Base-by-base conservation (phyloP, 1,284 basidiomycete species). In the Puccinia coronata region DNA sequence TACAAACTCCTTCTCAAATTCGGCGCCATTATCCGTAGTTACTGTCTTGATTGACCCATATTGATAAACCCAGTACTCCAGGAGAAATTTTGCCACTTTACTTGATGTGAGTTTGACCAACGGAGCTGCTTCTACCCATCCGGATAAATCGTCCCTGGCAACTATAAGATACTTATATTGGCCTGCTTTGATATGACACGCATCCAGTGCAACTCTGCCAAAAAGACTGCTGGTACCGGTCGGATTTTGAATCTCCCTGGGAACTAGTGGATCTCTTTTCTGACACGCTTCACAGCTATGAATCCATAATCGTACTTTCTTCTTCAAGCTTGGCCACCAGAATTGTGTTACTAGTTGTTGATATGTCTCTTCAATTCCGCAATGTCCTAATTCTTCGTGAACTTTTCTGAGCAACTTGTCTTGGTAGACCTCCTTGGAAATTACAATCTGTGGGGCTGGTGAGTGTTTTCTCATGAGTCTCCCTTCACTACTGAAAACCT, bases 81-180 rank as follows among this genome's bases (percentile, higher is more conserved):
- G 28, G 9, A 57, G 55, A 23, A 57, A 57, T 23, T 57, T 57
- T 57, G 55, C 55, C 20, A 57, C 55, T 6, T 23, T 31, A 23
- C 55, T 57, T 9, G 55, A 8, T 31, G 55, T 57, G 9, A 57
- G 28, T 57, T 57, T 57, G 23, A 57, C 55, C 6, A 57, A 23
- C 8, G 55, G 55, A 9, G 55, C 55, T 57, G 81, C 74, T 34
- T 76, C 75, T 2, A 70, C 59, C 81, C 81, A 77, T 0, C 81
- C 81, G 0, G 55, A 71, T n/a, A 82, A 73, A 59, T 82, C 41
- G 53, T 82, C 81, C 20, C 81, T 57, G 0, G 81, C 74, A 9
- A 77, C 74, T 23, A 82, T 59, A 1, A 77, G 23, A 55, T 77
- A 82, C 39, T 79, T 67, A 20, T 49, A 43, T 20, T 41, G 41